Evolutionary conservation across 345 rosid species (phyloP).

Genomic region (Lenwebbia sp.): DNA sequence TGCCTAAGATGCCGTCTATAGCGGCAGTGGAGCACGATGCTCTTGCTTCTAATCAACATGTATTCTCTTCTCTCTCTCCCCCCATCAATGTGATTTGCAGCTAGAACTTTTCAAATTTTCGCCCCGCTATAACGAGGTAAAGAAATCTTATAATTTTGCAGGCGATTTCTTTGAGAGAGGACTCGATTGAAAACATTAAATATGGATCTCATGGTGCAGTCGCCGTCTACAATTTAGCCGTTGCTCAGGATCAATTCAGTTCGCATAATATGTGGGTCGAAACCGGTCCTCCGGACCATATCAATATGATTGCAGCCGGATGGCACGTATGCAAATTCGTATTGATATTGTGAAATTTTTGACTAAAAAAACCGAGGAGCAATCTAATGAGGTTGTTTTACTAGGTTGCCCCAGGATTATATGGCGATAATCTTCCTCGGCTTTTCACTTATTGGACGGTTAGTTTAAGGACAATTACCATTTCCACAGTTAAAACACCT

Average conservation of each 20-base stretch:
- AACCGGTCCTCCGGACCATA: background rate
- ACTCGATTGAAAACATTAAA: background rate
- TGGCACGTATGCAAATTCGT: background rate
- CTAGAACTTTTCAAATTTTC: background rate
- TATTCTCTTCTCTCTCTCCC: background rate
- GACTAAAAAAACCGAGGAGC: background rate
- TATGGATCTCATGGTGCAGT: background rate
- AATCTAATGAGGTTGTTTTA: background rate
- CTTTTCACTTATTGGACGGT: constrained; percentile 1
- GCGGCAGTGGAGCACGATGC: background rate
- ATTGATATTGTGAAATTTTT: background rate
- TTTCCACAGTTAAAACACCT: background rate
- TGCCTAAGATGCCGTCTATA: background rate
- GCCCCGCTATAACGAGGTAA: background rate
- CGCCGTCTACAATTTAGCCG: background rate
- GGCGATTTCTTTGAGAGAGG: background rate
- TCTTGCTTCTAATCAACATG: background rate
- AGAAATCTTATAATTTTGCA: background rate
- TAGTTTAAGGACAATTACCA: background rate
- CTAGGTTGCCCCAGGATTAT: background rate
- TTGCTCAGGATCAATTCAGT: background rate
- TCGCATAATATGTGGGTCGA: background rate
- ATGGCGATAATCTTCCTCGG: background rate
- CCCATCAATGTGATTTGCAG: background rate
- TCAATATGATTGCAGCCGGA: background rate